phyloP scores from a whole-genome alignment of 768 basidiomycete genomes.

The Tylopilus intermedius region DNA sequence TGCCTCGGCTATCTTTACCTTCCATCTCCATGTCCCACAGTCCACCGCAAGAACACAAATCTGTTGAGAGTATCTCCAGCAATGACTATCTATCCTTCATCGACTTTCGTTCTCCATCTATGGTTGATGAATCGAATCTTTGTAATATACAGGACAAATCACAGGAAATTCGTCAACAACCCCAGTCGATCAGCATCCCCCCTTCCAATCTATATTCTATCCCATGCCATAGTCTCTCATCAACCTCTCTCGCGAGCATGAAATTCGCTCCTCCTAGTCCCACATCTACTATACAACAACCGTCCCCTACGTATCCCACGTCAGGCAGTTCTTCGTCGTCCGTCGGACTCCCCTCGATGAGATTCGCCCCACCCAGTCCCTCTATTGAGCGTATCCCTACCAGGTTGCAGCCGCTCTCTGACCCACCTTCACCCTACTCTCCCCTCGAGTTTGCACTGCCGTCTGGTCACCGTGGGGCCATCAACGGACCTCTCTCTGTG shows the following conservation, averaged over 20 bases:
- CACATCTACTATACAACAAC: constrained; percentile 1
- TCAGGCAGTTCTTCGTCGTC: constrained; percentile 15
- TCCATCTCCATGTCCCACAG: constrained; percentile 18
- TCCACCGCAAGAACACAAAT: constrained; percentile 13
- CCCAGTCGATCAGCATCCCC: constrained; percentile 18
- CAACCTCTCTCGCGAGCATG: constrained; percentile 29
- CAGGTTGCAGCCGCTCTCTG: constrained; percentile 16
- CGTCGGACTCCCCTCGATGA: constrained; percentile 25
- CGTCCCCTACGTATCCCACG: constrained; percentile 7
- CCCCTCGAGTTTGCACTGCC: constrained; percentile 29
- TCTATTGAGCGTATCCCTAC: constrained; percentile 9
- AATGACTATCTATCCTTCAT: constrained; percentile 44
- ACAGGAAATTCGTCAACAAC: constrained; percentile 10
- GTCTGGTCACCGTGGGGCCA: constrained; percentile 3
- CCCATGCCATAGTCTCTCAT: constrained; percentile 15
- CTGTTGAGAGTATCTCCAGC: constrained; percentile 21
- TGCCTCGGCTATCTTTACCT: constrained; percentile 23
- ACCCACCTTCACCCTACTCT: constrained; percentile 27
- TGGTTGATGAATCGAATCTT: constrained; percentile 9
- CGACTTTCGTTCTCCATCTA: constrained; percentile 37
- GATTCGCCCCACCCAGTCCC: constrained; percentile 28
- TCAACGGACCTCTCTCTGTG: constrained; percentile 40
- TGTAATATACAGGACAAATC: constrained; percentile 2
- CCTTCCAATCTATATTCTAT: constrained; percentile 18
- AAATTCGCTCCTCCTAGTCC: constrained; percentile 30